Evolutionary conservation across 768 basidiomycete genomes (phyloP), one percentile per base, ranked within the genome.

Genomic region (Mycena maculata): DNA sequence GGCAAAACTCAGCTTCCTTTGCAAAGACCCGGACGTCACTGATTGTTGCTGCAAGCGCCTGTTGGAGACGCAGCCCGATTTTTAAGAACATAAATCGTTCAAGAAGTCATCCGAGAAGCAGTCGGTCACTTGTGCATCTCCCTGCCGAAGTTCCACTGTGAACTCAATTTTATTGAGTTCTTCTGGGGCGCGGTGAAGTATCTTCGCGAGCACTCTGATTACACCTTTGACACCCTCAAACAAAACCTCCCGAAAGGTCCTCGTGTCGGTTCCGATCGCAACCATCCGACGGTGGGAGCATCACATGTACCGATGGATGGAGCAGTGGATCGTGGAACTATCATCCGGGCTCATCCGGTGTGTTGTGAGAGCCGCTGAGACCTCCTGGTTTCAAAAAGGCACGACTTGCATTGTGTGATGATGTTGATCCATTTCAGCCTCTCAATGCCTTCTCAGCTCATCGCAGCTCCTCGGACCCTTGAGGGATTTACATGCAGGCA

Each of bases 91-190:
- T 55, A 68, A 70, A 30, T 73, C 73, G 56, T 78, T n/a, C 73
- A 77, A 42, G 72, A 75, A 13, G 38, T 65, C 2, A 76, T 78
- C 22, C n/a, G n/a, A n/a, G 69, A 76, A 48, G 59, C 30, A 7
- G 62, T 66, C 6, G 77, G 77, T 1, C 77, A 78, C 53, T 8
- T 74, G 4, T 78, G 76, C 65, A 62, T 73, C 23, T 45, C 23
- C 18, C 44, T 45, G 5, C 44, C 44, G n/a, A n/a, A n/a, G n/a
- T n/a, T n/a, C n/a, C n/a, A n/a, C n/a, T n/a, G n/a, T n/a, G n/a
- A n/a, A n/a, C 16, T 22, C n/a, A 23, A 77, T 61, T 74, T 73
- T 39, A 49, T 47, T 41, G 39, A 41, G 39, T 41, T 41, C 39
- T 41, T 41, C 16, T 41, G 39, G 39, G 16, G 39, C 39, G 20